A percentile compares a stretch with the other conserved stretches of the same genome.
phyloP scores from a whole-genome alignment of 2,329 filamentous ascomycete species.

The Chalaropsis ovoidea region DNA sequence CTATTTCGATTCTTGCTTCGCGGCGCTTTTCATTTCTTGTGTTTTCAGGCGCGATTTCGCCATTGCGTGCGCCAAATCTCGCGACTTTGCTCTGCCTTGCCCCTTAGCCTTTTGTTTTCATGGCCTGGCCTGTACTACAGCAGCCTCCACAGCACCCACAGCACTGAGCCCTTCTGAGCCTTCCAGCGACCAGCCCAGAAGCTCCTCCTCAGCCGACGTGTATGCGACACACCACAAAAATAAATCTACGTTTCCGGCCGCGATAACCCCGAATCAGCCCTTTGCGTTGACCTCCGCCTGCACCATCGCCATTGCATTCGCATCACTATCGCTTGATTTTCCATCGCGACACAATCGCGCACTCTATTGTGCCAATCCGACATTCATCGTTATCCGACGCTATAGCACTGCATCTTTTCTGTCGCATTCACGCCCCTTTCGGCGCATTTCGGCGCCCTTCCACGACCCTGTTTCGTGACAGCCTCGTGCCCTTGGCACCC shows the following conservation, averaged over 20 bases:
- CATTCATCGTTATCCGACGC: not conserved
- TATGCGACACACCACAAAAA: conserved; percentile 18
- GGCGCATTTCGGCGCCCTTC: conserved; percentile 23
- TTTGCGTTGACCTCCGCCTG: not conserved
- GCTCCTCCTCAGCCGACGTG: conserved; percentile 13
- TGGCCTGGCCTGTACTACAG: conserved; percentile 13
- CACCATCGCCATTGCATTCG: not conserved
- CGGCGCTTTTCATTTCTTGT: not conserved
- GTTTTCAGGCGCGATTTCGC: conserved; percentile 5
- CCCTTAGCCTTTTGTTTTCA: not conserved
- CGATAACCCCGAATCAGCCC: conserved; percentile 3
- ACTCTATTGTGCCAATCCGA: not conserved
- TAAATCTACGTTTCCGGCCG: conserved; percentile 1
- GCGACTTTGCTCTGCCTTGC: not conserved
- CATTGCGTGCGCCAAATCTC: not conserved
- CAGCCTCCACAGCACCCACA: too few species aligned
- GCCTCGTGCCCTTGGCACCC: conserved; percentile 5
- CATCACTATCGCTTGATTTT: not conserved
- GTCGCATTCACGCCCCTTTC: conserved; percentile 21
- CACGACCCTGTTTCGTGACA: conserved; percentile 14
- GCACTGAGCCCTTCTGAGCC: not conserved
- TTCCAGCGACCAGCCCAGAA: not conserved
- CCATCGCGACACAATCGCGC: not conserved
- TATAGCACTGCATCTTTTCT: not conserved
- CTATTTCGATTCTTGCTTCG: not conserved